Base-by-base conservation (phyloP, 805 yeast genomes). In the Saturnispora sekii region DNA sequence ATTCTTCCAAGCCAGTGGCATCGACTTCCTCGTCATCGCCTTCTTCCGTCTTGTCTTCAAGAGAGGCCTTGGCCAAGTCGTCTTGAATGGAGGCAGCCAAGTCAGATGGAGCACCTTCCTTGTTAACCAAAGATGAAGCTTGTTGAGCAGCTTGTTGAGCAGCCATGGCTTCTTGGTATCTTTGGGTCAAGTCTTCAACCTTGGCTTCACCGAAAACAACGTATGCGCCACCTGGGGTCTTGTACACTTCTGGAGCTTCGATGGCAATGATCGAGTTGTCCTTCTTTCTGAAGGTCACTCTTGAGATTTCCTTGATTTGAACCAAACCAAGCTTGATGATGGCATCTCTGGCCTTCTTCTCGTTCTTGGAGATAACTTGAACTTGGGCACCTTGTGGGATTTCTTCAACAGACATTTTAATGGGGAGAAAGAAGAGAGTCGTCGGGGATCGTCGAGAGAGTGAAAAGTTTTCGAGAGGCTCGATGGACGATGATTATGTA, bases 141-240 rank as follows among this genome's bases (percentile, higher is more conserved):
- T 68, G 71, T 55, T 68, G 69, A 51, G 75, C 76, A 57, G 74
- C 73, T 53, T 76, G 79, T 68, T 81, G 84, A 54, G 85, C 85
- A 62, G 84, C 84, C 66, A 81, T 84, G 52, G 84, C 82, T 65
- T 81, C 84, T 64, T 84, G 83, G 69, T 84, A 76, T 76, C 88
- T 81, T 70, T 85, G 81, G 72, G 81, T 79, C 69, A 88, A 72
- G 74, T 90, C 96, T 69, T 90, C 97, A 58, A 85, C 84, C 77
- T 87, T 85, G 65, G 96, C 95, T 73, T 89, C 97, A 72, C 98
- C 98, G 61, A 90, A 89, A 57, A 90, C 97, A 60, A 90, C 81
- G 76, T 84, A 93, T 58, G 95, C 82, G 65, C 97, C 96, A 63
- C 94, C 84, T 53, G 81, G 76, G 52, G 96, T 81, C 72, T 77